Evolutionary conservation across 2,329 filamentous ascomycete genomes (phyloP), one percentile per base, ranked within the genome.

Genomic region (Colletotrichum tabaci): DNA sequence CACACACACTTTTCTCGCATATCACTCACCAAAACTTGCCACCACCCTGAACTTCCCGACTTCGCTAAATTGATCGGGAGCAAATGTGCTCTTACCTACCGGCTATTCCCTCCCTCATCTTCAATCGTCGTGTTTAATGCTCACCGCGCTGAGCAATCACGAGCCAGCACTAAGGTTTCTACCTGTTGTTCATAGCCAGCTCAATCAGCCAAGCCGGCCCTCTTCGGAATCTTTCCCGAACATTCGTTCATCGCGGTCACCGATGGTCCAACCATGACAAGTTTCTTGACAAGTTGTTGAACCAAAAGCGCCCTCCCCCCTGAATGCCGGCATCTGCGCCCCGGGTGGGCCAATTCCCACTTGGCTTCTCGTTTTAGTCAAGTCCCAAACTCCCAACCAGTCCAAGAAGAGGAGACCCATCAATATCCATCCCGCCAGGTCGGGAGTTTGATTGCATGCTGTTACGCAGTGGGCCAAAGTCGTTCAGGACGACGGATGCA

Each of bases 331-430:
- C 64, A 62, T 71, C 67, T 71, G 67, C 67, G 67, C 50, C 63
- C 63, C 64, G 56, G 64, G 64, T 50, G 67, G 67, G 64, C 57
- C 67, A 70, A 46, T 71, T 67, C 67, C 67, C 67, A 71, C 67
- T 67, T 62, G 42, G 44, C 50, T 63, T 53, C 50, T 62, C n/a
- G 40, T 58, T 61, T 62, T 44, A 61, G 67, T 67, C 67, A 52
- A n/a, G 10, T 67, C 50, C 44, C 50, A 61, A 50, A 50, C 57
- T 67, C 57, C 44, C 50, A 61, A 50, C 57, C 57, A 16, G 50
- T 30, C 35, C 42, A 63, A 63, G 38, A 55, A 38, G 63, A 35
- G 12, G 30, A 38, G 42, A 61, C 46, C 67, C 57, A 42, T 61
- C 26, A 21, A 57, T 57, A 56, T 35, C 57, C 64, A 42, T 61